Evolutionary conservation across 176 grass and related monocot species (phyloP).

Genomic region (Pontederia crassipes): DNA sequence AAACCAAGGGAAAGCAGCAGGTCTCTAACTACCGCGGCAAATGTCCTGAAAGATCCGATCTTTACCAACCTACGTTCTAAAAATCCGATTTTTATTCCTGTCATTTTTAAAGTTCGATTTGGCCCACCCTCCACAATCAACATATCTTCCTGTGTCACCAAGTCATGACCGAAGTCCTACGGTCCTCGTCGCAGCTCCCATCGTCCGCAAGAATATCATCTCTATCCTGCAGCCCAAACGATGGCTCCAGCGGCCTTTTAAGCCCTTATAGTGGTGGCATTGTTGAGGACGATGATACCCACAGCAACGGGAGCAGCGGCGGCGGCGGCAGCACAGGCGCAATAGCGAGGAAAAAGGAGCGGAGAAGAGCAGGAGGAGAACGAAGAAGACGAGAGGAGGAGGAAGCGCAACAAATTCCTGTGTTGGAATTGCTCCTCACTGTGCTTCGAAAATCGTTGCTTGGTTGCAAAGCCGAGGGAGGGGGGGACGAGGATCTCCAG

Average conservation of each 20-base stretch:
- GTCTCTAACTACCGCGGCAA: constrained; percentile 18
- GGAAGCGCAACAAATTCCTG: constrained; percentile 47
- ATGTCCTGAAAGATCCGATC: constrained; percentile 8
- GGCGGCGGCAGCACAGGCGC: background rate
- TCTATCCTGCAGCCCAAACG: constrained; percentile 12
- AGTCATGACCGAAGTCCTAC: constrained; percentile 43
- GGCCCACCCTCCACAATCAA: constrained; percentile 22
- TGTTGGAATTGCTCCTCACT: constrained; percentile 69
- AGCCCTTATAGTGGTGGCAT: constrained; percentile 24
- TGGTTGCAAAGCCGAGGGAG: constrained; percentile 38
- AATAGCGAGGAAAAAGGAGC: constrained; percentile 15
- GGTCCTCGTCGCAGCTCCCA: constrained; percentile 28
- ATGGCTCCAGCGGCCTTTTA: constrained; percentile 31
- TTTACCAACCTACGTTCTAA: constrained; percentile 4
- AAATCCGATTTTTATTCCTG: constrained; percentile 2
- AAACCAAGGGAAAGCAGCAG: background rate
- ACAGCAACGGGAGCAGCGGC: constrained; percentile 5
- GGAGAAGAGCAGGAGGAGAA: constrained; percentile 8
- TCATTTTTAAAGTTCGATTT: constrained; percentile 21
- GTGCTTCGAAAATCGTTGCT: constrained; percentile 65
- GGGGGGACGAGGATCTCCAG: constrained; percentile 12
- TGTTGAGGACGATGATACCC: constrained; percentile 21
- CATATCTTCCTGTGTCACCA: background rate
- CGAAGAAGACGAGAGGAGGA: constrained; percentile 16
- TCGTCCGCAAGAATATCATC: constrained; percentile 7